Conservation (phyloP, 2,329 filamentous ascomycete genomes). For the Xylaria sp. region DNA sequence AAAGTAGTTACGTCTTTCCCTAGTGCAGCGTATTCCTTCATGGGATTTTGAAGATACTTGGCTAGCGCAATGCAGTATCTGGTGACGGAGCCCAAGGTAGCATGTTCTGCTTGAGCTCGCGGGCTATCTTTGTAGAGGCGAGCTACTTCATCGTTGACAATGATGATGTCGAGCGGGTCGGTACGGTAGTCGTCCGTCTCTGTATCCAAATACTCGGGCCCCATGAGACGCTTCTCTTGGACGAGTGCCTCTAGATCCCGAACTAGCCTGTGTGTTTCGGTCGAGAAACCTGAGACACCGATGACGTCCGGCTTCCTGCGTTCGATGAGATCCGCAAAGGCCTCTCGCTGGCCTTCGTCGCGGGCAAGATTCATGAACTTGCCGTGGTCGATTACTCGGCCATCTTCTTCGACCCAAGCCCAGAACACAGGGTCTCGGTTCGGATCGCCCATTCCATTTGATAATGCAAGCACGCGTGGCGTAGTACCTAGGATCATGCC, state of each 20-base stretch:
- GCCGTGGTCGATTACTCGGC: conserved; percentile 85
- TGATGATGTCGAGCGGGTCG: conserved; percentile 83
- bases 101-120: conserved; percentile 79
- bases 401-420: conserved; percentile 93
- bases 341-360: conserved; percentile 69
- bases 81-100: conserved; percentile 76
- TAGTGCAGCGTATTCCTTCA: conserved; percentile 95
- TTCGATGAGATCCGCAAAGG: conserved; percentile 79
- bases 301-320: conserved; percentile 87
- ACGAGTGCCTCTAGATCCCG: conserved; percentile 82
- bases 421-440: conserved; percentile 82
- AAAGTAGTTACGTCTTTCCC: conserved; percentile 87
- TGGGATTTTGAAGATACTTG: conserved; percentile 90
- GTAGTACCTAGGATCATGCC: conserved; percentile 88
- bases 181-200: conserved; percentile 77
- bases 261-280: conserved; percentile 83
- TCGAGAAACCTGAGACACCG: conserved; percentile 84
- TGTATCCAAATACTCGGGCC: conserved; percentile 79
- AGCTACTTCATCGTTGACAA: conserved; percentile 97
- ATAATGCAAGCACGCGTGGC: conserved; percentile 84
- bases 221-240: conserved; percentile 75
- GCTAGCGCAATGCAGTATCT: conserved; percentile 90
- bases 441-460: conserved; percentile 79
- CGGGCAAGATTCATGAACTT: conserved; percentile 79
- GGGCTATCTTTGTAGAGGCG: conserved; percentile 91